Percentiles rank a stretch among this genome's conserved stretches.
phyloP scores from a whole-genome alignment of 129 eudicot genomes.

The Lactuca sativa region DNA sequence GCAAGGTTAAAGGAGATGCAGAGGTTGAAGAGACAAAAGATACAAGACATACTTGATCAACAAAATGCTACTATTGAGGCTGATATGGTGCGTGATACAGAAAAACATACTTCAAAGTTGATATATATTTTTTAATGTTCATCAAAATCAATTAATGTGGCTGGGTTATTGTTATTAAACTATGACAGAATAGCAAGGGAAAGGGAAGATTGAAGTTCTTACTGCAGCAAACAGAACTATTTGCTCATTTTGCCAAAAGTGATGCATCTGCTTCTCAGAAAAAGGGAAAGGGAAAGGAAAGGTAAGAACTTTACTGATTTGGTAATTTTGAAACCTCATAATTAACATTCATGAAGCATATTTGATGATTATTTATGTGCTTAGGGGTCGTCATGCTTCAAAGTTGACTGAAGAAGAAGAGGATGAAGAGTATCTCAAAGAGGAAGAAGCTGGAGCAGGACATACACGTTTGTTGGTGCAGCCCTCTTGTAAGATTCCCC shows the following conservation, averaged over 20 bases:
- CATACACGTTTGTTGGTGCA: slow-evolving; percentile 84
- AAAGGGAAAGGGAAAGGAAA: slow-evolving; percentile 90
- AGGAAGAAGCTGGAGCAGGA: slow-evolving; percentile 95
- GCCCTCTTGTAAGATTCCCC: slow-evolving; percentile 81
- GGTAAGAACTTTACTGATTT: slow-evolving; percentile 34
- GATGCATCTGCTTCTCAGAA: slow-evolving; percentile 67
- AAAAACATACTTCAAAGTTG: not conserved
- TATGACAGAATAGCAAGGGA: slow-evolving; percentile 77
- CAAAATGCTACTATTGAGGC: slow-evolving; percentile 94
- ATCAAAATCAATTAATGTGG: not conserved
- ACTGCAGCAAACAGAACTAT: slow-evolving; percentile 88
- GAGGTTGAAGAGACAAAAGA: slow-evolving; percentile 79
- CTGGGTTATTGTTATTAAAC: not conserved
- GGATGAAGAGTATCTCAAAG: slow-evolving; percentile 94
- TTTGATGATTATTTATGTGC: slow-evolving; percentile 1
- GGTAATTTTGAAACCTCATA: not conserved
- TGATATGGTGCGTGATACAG: slow-evolving; percentile 62
- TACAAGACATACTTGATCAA: slow-evolving; percentile 76
- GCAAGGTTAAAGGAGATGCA: slow-evolving; percentile 85
- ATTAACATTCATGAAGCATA: not conserved
- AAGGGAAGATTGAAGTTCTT: slow-evolving; percentile 91
- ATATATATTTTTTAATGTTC: not conserved
- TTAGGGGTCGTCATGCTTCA: slow-evolving; percentile 99
- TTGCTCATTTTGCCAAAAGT: slow-evolving; percentile 96
- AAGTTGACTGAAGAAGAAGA: slow-evolving; percentile 98